Evolutionary conservation across 768 basidiomycete species (phyloP).

Genomic region (Suillus discolor): DNA sequence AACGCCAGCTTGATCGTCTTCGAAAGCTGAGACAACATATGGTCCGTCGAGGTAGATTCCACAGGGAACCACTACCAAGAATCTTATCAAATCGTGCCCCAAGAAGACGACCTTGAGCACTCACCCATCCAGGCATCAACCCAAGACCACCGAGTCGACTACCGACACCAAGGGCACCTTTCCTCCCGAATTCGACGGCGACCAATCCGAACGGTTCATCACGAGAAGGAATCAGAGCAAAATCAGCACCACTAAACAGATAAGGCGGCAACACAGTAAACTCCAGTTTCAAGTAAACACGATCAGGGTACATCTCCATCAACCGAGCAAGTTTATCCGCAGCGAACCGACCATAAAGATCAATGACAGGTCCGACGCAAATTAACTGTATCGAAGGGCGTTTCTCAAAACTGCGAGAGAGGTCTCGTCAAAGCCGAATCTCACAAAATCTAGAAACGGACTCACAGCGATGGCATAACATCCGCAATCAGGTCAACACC

Average conservation of each 20-base stretch:
- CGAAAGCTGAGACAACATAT: conserved; percentile 92
- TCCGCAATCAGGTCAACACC: conserved; percentile 98
- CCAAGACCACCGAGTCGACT: conserved; percentile 93
- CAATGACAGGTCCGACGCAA: conserved; percentile 92
- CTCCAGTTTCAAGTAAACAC: conserved; percentile 93
- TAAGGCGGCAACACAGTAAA: conserved; percentile 94
- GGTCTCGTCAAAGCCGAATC: background rate
- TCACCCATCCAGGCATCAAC: conserved; percentile 96
- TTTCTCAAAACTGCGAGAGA: conserved; percentile 71
- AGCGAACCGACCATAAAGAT: conserved; percentile 92
- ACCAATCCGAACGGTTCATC: conserved; percentile 97
- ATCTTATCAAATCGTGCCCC: background rate
- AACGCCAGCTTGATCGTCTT: conserved; percentile 95
- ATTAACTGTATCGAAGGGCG: conserved; percentile 84
- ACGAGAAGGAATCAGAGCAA: conserved; percentile 92
- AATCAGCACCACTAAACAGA: conserved; percentile 93
- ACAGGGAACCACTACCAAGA: conserved; percentile 88
- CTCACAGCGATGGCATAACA: conserved; percentile 87
- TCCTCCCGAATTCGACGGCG: conserved; percentile 94
- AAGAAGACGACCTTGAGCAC: conserved; percentile 28
- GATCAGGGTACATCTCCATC: conserved; percentile 94
- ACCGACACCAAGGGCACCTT: conserved; percentile 95
- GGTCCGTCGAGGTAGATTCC: conserved; percentile 88
- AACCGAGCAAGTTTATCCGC: conserved; percentile 91
- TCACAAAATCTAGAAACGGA: conserved; percentile 10